Evolutionary conservation across 441 rosid species (phyloP).

Genomic region (Codiaeum variegatum): DNA sequence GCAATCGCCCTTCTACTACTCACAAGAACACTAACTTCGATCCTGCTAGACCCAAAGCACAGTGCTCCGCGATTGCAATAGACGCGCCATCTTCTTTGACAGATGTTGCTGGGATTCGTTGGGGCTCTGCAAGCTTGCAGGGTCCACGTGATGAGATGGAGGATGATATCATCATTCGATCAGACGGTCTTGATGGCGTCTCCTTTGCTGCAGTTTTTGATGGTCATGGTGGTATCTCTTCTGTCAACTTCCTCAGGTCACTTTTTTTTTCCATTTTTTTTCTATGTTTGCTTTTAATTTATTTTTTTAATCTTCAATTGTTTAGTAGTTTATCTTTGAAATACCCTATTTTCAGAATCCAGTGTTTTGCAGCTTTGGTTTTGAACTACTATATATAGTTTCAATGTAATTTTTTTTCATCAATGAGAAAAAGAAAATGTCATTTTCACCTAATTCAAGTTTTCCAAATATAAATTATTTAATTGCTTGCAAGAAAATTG

Average conservation of each 20-base stretch:
- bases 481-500: not conserved
- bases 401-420: no score
- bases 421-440: no score
- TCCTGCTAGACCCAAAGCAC: constrained; percentile 28
- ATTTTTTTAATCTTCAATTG: no score
- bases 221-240: constrained; percentile 81
- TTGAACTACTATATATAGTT: no score
- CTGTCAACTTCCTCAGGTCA: constrained; percentile 73
- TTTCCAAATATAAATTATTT: no score
- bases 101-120: constrained; percentile 56
- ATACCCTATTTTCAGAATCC: not conserved
- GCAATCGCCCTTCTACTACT: no score
- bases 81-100: constrained; percentile 65
- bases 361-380: no score
- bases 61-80: constrained; percentile 79
- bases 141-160: constrained; percentile 90
- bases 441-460: no score
- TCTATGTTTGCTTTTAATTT: no score
- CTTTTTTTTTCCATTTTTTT: not conserved
- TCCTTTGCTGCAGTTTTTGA: constrained; percentile 85
- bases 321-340: not conserved
- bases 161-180: constrained; percentile 58
- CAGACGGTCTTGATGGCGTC: constrained; percentile 71
- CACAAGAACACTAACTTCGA: constrained; percentile 11
- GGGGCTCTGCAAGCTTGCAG: constrained; percentile 71